phyloP scores from a whole-genome alignment of 2,329 filamentous ascomycete species.

The Neofusicoccum kwambonambiense region DNA sequence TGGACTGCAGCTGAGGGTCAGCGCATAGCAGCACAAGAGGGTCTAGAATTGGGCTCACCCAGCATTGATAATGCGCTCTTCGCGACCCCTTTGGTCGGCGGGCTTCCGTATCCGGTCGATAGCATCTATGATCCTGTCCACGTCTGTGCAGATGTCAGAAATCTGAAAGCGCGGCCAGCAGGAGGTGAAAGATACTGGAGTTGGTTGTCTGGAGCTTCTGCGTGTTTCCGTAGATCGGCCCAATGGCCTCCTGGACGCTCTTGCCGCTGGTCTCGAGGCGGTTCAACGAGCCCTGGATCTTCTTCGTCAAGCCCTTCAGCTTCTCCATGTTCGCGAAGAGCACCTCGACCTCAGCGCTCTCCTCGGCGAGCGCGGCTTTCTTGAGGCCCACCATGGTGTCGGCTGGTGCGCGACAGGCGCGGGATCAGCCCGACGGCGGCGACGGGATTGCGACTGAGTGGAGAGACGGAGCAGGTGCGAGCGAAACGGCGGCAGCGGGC shows the following conservation, averaged over 20 bases:
- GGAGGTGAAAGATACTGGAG: slow-evolving; percentile 56
- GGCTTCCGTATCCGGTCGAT: slow-evolving; percentile 88
- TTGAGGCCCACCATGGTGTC: slow-evolving; percentile 53
- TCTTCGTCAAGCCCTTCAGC: slow-evolving; percentile 89
- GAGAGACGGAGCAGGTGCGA: neutral
- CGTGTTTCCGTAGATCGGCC: slow-evolving; percentile 89
- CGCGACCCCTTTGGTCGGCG: slow-evolving; percentile 86
- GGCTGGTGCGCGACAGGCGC: slow-evolving; percentile 21
- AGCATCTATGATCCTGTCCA: slow-evolving; percentile 79
- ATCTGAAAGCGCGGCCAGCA: neutral
- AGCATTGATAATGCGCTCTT: slow-evolving; percentile 85
- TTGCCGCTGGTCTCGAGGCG: slow-evolving; percentile 85
- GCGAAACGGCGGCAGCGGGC: neutral
- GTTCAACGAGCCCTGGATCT: slow-evolving; percentile 84
- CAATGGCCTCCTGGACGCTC: slow-evolving; percentile 87
- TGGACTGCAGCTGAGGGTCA: slow-evolving; percentile 52
- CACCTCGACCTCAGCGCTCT: slow-evolving; percentile 67
- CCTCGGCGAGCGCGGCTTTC: slow-evolving; percentile 61
- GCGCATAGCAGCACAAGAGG: slow-evolving; percentile 14
- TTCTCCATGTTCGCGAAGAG: slow-evolving; percentile 76
- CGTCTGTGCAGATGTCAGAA: slow-evolving; percentile 54
- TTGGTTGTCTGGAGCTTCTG: slow-evolving; percentile 84
- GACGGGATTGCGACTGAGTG: neutral
- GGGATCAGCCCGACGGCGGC: slow-evolving; percentile 21
- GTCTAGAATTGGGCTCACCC: slow-evolving; percentile 52